A percentile compares a stretch with the other conserved stretches of the same genome.
Conservation (phyloP, 2,329 filamentous ascomycete genomes). For the Chalara sp. region DNA sequence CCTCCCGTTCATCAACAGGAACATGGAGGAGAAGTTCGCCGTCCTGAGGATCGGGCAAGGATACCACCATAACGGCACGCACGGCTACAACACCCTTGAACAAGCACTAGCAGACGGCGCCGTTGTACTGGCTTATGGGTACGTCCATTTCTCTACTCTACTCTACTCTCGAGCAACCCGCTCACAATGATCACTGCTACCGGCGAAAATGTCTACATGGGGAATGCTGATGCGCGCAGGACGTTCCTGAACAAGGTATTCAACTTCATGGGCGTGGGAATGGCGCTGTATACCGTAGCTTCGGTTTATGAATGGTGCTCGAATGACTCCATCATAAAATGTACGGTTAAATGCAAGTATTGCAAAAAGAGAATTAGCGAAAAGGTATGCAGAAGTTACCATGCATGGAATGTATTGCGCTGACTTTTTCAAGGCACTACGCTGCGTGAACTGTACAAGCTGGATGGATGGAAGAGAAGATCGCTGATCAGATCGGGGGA, state of each 20-base stretch:
- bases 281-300: conserved; percentile 59
- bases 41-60: conserved; percentile 53
- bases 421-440: conserved; percentile 29
- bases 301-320: conserved; percentile 51
- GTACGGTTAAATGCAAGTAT: conserved; percentile 60
- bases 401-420: background rate
- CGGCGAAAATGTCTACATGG: background rate
- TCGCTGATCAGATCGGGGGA: background rate
- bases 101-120: conserved; percentile 66
- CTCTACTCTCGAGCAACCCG: background rate
- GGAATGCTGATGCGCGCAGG: conserved; percentile 25
- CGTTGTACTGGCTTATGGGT: conserved; percentile 67
- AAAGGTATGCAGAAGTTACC: conserved; percentile 39
- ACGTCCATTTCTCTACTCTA: conserved; percentile 17
- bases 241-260: conserved; percentile 57
- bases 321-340: conserved; percentile 64
- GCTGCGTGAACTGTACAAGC: conserved; percentile 47
- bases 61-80: conserved; percentile 31
- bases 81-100: conserved; percentile 63
- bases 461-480: conserved; percentile 1
- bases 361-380: conserved; percentile 57
- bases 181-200: background rate
- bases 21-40: conserved; percentile 69
- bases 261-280: conserved; percentile 58
- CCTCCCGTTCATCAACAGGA: conserved; percentile 61